Percentiles rank a stretch among this genome's conserved stretches.
phyloP scores from a whole-genome alignment of 1,139 yeast genomes.

The Suhomyces anneliseae region DNA sequence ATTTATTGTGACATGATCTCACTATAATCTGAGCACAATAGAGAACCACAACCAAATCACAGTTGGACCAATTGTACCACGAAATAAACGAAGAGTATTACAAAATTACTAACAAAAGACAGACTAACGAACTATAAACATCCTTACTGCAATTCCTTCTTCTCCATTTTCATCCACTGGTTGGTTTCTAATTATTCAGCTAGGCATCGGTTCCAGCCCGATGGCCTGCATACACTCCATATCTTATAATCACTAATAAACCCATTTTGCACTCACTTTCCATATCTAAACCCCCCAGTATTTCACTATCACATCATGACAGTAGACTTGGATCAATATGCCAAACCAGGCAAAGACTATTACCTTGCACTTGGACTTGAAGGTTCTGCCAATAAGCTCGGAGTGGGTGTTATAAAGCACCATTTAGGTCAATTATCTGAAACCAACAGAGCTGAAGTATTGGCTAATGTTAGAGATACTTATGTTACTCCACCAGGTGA shows the following conservation, averaged over 20 bases:
- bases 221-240: background rate
- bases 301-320: conserved; percentile 13
- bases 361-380: conserved; percentile 87
- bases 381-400: conserved; percentile 95
- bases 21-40: no score
- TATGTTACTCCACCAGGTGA: conserved; percentile 97
- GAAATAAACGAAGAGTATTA: no score
- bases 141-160: no score
- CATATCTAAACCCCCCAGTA: background rate
- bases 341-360: conserved; percentile 45
- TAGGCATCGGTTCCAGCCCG: no score
- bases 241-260: background rate
- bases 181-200: no score
- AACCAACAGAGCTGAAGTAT: conserved; percentile 66
- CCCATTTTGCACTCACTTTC: background rate
- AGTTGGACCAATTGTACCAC: no score
- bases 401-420: conserved; percentile 89
- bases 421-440: conserved; percentile 49
- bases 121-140: no score
- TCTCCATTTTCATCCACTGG: no score
- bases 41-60: no score
- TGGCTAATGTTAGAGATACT: conserved; percentile 90
- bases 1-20: no score
- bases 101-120: no score
- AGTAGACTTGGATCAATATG: conserved; percentile 40